Evolutionary conservation across 148 eudicot genomes (phyloP), one percentile per base, ranked within the genome.

Genomic region (Fallopia convolvulus): DNA sequence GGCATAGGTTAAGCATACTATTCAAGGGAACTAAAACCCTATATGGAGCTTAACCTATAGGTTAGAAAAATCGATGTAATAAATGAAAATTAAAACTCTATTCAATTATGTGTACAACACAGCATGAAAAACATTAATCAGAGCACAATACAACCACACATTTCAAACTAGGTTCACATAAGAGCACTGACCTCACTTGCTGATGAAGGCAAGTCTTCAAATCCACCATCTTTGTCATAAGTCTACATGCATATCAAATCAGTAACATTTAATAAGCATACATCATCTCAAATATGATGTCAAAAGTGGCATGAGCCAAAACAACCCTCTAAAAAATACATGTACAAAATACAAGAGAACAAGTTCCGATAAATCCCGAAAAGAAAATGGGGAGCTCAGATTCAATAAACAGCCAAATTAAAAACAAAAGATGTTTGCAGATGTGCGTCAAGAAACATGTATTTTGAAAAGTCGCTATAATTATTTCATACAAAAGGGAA

Each of bases 191-290:
- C 83, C 79, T 84, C 89, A 84, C 72, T 72, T 17, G 80, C 52
- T 42, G 81, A 82, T 74, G 85, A 79, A 61, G 91, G 80, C 21
- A 83, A 74, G 42, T 83, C 79, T 66, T 77, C 83, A 2, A 32
- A 48, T 39, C 80, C 87, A 78, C 81, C 83, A 82, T 83, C 88
- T 63, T 80, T 77, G 58, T 76, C 83, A 65, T 60, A 82, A 76
- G 76, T 75, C 88, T 80, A 75, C 48, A 75, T 40, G n/a, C 50
- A 50, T 21, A 77, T 49, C 77, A 81, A 48, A 73, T 21, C 18
- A 42, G 17, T 36, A 21, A 14, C 17, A 20, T 6, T 73, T n/a
- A 17, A 33, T 21, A 73, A 73, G 75, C 55, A n/a, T 48, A 8
- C 20, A 0, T 12, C 12, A 72, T 46, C 36, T 15, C 46, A 68